Evolutionary conservation across 2,329 filamentous ascomycete species (phyloP), one percentile per base, ranked within the genome.

Genomic region (Sphaerulina populicola): DNA sequence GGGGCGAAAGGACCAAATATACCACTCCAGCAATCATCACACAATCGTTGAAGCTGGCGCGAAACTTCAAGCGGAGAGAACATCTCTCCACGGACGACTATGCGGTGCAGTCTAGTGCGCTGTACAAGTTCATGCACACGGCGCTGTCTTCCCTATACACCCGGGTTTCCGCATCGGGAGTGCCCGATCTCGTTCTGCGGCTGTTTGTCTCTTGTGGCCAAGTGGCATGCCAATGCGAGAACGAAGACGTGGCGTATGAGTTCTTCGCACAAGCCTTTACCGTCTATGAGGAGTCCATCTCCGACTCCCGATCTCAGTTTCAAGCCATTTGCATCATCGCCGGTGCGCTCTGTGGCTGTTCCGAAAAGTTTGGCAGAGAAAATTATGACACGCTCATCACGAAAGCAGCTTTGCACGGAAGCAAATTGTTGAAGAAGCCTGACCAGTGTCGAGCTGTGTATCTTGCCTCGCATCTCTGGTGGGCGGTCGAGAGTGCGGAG

Each of bases 371-470:
- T 68, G 84, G 87, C 56, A 90, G 91, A 68, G 93, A 98, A 71
- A 98, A 97, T 66, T 98, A 97, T 70, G 94, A 98, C 68, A 98
- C 93, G 0, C 76, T 98, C 31, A 98, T 98, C 66, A 98, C 93
- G 8, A 98, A 98, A 71, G 94, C 89, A 60, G 91, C 94, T 2
- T 78, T 97, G 60, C 94, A 98, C 66, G 91, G 93, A 14, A 96
- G 90, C 72, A 98, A 97, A 69, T 75, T 98, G 58, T 77, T 98
- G 61, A 91, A 95, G 71, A 98, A 98, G 73, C 94, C 93, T 1
- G 93, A 98, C 68, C 93, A 98, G 71, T 98, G 93, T 68, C 83
- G 93, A 21, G 93, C 93, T 0, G 93, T 98, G 9, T 98, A 97
- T 65, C 74, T 98, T 60, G 93, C 93, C 3, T 96, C 90, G 68